Base-by-base conservation (phyloP, 208 protist species). In the Wallacemonas collosoma region DNA sequence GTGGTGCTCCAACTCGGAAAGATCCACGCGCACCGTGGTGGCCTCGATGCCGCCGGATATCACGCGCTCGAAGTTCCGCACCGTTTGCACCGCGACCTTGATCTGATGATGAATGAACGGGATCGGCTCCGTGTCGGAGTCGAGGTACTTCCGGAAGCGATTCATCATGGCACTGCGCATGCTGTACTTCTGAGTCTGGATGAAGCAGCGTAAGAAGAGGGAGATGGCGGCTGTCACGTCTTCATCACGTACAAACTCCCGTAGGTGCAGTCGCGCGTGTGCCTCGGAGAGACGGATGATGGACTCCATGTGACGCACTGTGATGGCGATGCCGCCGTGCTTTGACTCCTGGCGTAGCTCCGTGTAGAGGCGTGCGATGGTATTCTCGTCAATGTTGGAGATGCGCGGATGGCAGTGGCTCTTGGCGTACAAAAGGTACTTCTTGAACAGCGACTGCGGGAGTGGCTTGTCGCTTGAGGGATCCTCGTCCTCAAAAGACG, bases 381-480 rank as follows among this genome's bases (percentile, higher is more conserved):
- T 98, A 72, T 99, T 94, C 17, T 79, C 83, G 63, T 99, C 94
- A 36, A 98, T 89, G 65, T 98, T 90, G 11, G 81, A 83, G 48
- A 99, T 93, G 66, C 91, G 93, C 17, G 98, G 98, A 66, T 90
- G 80, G 62, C 95, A 95, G 64, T 98, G 89, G 71, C 75, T 81
- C 73, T 91, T 94, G 2, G 98, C 98, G 77, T 99, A 99, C 12
- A 97, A 73, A 62, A 99, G 97, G 91, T 99, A 99, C 86, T 99
- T 99, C 53, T 93, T 77, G 7, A 99, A 85, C 47, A 99, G 61
- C 44, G 92, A 81, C 86, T 99, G 98, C 5, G 96, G 82, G 12
- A 99, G 83, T 1, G 85, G 90, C 64, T 94, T 93, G 71, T 90
- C 78, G 71, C 85, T 95, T 38, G 78, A 79, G 17, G 90, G 88